phyloP scores from a whole-genome alignment of 1,284 basidiomycete species.

The Coriolopsis trogii region DNA sequence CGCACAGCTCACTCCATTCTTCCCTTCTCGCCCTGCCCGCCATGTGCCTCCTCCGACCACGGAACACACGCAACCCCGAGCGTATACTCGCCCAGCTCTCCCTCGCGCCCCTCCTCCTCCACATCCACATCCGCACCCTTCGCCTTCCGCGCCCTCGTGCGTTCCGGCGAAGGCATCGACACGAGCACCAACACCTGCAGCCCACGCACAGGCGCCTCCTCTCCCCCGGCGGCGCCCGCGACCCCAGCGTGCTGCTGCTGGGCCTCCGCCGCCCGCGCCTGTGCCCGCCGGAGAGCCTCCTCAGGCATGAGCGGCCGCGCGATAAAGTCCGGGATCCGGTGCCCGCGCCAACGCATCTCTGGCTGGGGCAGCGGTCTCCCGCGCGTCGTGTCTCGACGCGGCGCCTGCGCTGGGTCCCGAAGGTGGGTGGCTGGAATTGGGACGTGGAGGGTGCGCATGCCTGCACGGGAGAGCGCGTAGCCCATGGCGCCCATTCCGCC shows the following conservation, averaged over 20 bases:
- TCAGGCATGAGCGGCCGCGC: constrained; percentile 12
- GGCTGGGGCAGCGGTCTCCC: too few relatives aligned
- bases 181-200: constrained; percentile 31
- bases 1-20: constrained; percentile 3
- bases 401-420: neutral
- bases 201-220: constrained; percentile 11
- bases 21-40: too few relatives aligned
- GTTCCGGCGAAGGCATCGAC: constrained; percentile 31
- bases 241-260: too few relatives aligned
- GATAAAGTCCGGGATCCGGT: constrained; percentile 12
- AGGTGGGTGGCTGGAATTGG: neutral
- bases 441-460: constrained; percentile 14
- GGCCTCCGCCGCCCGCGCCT: too few relatives aligned
- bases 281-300: too few relatives aligned
- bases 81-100: constrained; percentile 21
- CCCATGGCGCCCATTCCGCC: constrained; percentile 7
- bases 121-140: neutral
- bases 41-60: too few relatives aligned
- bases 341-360: constrained; percentile 19
- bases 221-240: too few relatives aligned
- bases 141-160: constrained; percentile 7
- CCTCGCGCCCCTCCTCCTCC: neutral
- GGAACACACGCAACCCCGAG: constrained; percentile 29
- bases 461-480: constrained; percentile 4
- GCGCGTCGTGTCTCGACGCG: too few relatives aligned